A percentile compares a stretch with the other conserved stretches of the same genome.
Evolutionary conservation across 108 stramenopile genomes (phyloP).

Genomic region (Skeletonema costatum): DNA sequence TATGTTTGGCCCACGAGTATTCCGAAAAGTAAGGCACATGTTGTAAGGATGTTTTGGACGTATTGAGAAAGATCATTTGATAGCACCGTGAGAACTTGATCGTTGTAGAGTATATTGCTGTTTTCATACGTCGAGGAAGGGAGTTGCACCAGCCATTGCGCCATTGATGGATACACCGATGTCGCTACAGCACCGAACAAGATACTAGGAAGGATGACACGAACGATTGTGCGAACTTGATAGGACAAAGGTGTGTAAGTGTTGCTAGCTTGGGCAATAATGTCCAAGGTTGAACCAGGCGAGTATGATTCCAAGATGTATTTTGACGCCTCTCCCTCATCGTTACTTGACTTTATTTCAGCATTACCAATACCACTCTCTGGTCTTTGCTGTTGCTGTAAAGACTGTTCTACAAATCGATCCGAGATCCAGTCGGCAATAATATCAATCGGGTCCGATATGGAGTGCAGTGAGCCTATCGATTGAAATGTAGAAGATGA

Average conservation of each 20-base stretch:
- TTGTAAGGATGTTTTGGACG: conserved; percentile 55
- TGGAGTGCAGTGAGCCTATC: conserved; percentile 6
- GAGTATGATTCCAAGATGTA: conserved; percentile 41
- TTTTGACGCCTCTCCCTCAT: not conserved
- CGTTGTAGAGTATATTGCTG: conserved; percentile 27
- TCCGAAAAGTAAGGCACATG: conserved; percentile 46
- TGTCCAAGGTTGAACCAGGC: conserved; percentile 40
- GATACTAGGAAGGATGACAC: conserved; percentile 38
- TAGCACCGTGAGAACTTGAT: conserved; percentile 44
- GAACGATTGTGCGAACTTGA: conserved; percentile 44
- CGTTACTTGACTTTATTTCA: not conserved
- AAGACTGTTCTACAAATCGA: conserved; percentile 25
- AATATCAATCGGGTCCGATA: conserved; percentile 36
- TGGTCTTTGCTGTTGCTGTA: conserved; percentile 9
- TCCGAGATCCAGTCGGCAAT: conserved; percentile 45
- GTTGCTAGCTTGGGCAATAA: conserved; percentile 17
- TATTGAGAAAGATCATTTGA: conserved; percentile 60
- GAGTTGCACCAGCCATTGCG: conserved; percentile 21
- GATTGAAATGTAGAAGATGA: conserved; percentile 9
- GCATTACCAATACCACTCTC: not conserved
- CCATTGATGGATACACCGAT: conserved; percentile 24
- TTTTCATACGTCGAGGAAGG: not conserved
- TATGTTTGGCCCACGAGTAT: conserved; percentile 57
- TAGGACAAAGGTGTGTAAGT: conserved; percentile 41
- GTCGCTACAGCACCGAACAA: conserved; percentile 14